phyloP scores from a whole-genome alignment of 2,329 filamentous ascomycete genomes.

The Trichoderma sp. region DNA sequence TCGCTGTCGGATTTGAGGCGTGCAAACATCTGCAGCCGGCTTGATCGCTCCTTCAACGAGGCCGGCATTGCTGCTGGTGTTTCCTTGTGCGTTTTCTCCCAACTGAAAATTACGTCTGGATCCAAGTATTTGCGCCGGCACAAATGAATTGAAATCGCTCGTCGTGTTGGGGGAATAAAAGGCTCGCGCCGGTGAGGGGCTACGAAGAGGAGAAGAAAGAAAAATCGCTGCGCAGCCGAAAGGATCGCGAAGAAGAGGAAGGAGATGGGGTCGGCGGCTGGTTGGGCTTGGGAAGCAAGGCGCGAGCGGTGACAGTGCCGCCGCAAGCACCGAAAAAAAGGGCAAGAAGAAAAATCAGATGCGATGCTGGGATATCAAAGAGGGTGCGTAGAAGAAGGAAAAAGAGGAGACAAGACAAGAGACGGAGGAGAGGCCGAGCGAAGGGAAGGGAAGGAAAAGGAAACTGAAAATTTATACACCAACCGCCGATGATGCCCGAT shows the following conservation, averaged over 20 bases:
- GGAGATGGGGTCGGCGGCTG: neutral
- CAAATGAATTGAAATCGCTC: neutral
- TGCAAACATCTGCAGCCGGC: conserved; percentile 34
- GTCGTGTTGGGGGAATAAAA: neutral
- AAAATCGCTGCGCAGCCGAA: neutral
- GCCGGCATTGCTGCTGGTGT: conserved; percentile 28
- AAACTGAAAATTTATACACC: neutral
- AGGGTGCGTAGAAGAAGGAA: neutral
- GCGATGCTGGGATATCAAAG: neutral
- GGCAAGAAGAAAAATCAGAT: neutral
- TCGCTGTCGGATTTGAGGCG: conserved; percentile 28
- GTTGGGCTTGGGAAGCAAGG: neutral
- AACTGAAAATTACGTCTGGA: neutral
- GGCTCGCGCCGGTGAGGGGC: neutral
- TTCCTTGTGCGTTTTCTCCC: neutral
- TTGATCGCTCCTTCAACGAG: conserved; percentile 32
- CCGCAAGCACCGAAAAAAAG: neutral
- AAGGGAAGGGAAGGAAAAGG: neutral
- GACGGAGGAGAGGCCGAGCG: neutral
- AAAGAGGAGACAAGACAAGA: neutral
- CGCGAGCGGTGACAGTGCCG: conserved; percentile 5
- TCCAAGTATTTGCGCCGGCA: neutral
- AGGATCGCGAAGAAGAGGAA: conserved; percentile 9
- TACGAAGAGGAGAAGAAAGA: neutral
- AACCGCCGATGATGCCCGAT: neutral